Evolutionary conservation across 2,329 filamentous ascomycete genomes (phyloP).

Genomic region (Metarhizium guizhouense): DNA sequence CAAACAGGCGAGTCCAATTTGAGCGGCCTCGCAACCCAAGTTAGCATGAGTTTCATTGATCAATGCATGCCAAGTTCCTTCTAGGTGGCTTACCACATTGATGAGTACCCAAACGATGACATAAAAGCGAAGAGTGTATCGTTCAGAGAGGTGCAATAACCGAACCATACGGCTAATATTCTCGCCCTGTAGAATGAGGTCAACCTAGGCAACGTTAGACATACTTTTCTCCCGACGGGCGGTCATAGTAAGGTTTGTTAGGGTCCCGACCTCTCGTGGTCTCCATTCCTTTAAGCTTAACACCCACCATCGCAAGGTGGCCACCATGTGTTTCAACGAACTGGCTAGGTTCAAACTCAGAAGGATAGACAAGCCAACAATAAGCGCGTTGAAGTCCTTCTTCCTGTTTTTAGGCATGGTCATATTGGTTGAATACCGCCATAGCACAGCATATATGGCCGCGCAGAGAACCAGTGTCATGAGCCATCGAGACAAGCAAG

Average conservation of each 20-base stretch:
- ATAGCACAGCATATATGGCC: conserved; percentile 19
- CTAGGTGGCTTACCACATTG: conserved; percentile 13
- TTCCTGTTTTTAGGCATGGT: conserved; percentile 26
- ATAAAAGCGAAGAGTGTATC: conserved; percentile 11
- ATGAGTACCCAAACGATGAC: conserved; percentile 13
- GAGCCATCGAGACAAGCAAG: conserved; percentile 16
- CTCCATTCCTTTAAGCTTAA: conserved; percentile 27
- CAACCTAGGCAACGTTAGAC: conserved; percentile 6
- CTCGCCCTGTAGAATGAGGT: conserved; percentile 15
- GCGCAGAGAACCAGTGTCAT: conserved; percentile 19
- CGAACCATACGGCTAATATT: conserved; percentile 15
- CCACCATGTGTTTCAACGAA: conserved; percentile 33
- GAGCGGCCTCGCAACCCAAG: conserved; percentile 21
- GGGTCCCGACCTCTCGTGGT: conserved; percentile 27
- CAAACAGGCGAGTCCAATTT: conserved; percentile 33
- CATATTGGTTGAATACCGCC: conserved; percentile 16
- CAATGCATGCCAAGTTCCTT: background rate
- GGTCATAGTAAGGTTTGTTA: background rate
- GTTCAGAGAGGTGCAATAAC: conserved; percentile 11
- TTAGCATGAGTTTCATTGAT: background rate
- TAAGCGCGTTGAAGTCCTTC: conserved; percentile 32
- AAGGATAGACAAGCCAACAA: conserved; percentile 32
- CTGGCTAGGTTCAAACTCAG: conserved; percentile 33
- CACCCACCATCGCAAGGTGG: conserved; percentile 37
- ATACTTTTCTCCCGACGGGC: too few species aligned